Evolutionary conservation across 768 basidiomycete species (phyloP), one percentile per base, ranked within the genome.

Genomic region (Auricularia cornea): DNA sequence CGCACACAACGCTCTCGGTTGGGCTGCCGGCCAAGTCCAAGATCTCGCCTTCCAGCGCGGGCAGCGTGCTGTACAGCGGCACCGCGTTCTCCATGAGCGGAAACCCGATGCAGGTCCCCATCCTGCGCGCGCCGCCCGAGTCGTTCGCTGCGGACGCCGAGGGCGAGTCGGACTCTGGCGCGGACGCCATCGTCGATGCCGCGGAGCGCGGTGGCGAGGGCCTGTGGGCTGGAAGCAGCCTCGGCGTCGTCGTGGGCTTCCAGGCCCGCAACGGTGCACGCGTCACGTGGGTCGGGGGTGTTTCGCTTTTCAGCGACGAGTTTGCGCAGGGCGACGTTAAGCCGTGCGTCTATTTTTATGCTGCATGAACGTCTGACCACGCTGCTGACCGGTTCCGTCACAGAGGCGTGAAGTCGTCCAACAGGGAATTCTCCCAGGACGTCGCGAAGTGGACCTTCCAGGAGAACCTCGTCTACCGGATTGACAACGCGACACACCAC

Each of bases 381-480:
- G 12, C n/a, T 61, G 52, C 20, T 62, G 5, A 44, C 32, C 60
- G 33, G 31, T 62, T 51, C 30, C 33, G 23, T 64, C 40, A 28
- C 66, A 86, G 86, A 52, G 86, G 85, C 10, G 76, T 79, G 23
- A 77, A 81, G 60, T 84, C 88, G 2, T 92, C 90, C 20, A 99
- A 99, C 72, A 76, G 78, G 6, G 84, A 84, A 62, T 88, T 97
- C 65, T 83, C 79, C 2, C 76, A 79, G 59, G 93, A 96, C 66
- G 73, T 98, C 51, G 82, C 87, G 3, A 82, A 84, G 4, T 99
- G 96, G 96, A 84, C 88, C 0, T 96, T 98, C 86, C 90, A 93
- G 68, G 91, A 97, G 73, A 81, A 83, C 1, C 80, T 85, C 14
- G 90, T 91, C 2, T 79, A 96, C 59, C 86, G 92, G 29, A 86